Conservation (phyloP, 306 rosid species). For the Leucaena leucocephala region DNA sequence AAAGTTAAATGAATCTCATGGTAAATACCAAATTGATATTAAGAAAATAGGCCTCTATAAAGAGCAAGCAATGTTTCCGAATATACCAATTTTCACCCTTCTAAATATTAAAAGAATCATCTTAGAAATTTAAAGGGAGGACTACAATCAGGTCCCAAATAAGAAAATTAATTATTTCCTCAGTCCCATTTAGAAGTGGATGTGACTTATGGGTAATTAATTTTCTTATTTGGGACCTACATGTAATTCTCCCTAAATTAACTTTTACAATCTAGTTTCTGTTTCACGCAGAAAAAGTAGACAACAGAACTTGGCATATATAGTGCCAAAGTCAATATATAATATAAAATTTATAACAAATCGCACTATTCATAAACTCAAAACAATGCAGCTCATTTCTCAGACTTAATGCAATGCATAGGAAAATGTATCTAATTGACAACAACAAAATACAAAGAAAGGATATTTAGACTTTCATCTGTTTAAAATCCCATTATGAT, state of each 20-base stretch:
- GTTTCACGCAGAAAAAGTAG: neutral
- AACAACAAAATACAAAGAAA: constrained; percentile 9
- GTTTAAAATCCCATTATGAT: constrained; percentile 20
- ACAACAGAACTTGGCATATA: neutral
- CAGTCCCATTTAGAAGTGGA: neutral
- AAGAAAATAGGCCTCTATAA: neutral
- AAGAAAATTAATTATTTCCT: neutral
- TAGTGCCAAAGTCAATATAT: neutral
- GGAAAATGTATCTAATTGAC: neutral
- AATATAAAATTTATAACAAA: too few relatives aligned
- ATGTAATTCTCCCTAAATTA: too few relatives aligned
- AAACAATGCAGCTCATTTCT: too few relatives aligned
- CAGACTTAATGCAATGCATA: too few relatives aligned
- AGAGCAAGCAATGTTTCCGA: constrained; percentile 29
- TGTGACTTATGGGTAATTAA: too few relatives aligned
- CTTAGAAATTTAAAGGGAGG: neutral
- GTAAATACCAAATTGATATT: constrained; percentile 33
- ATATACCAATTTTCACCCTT: constrained; percentile 4
- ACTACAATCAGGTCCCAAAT: neutral
- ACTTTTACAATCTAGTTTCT: constrained; percentile 5
- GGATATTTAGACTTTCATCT: neutral
- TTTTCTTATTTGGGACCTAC: too few relatives aligned
- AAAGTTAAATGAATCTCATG: constrained; percentile 47
- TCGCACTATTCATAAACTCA: too few relatives aligned
- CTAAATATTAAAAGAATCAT: neutral